Evolutionary conservation across 2,329 filamentous ascomycete genomes (phyloP).

Genomic region (Cryphonectria naterciae): DNA sequence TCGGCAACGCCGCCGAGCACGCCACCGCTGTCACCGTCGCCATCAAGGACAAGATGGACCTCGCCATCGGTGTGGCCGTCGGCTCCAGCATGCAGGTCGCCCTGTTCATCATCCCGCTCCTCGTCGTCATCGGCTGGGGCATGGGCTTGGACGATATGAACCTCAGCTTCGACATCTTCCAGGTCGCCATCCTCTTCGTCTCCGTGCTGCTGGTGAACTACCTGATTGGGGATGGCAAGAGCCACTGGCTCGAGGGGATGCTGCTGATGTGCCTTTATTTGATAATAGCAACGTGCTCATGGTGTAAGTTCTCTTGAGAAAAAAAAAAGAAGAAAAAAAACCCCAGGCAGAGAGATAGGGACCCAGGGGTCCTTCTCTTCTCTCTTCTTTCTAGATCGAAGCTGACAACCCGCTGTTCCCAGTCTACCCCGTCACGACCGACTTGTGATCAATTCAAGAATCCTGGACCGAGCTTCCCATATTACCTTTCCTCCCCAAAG

Average conservation of each 20-base stretch:
- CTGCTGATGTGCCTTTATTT: conserved; percentile 77
- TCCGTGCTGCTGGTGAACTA: conserved; percentile 86
- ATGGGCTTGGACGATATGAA: conserved; percentile 75
- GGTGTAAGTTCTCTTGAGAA: conserved; percentile 52
- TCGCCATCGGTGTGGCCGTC: conserved; percentile 79
- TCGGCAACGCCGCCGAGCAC: conserved; percentile 84
- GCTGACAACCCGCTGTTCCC: not conserved
- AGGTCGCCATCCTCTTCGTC: conserved; percentile 83
- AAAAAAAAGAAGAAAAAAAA: too few species aligned
- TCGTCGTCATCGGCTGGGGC: conserved; percentile 79
- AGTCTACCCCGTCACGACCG: conserved; percentile 22
- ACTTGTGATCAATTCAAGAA: not conserved
- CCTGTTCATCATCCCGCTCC: conserved; percentile 75
- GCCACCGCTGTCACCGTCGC: conserved; percentile 80
- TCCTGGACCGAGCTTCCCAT: not conserved
- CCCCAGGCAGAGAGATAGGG: too few species aligned
- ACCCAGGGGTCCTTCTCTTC: too few species aligned
- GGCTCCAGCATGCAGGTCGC: conserved; percentile 82
- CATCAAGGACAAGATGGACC: conserved; percentile 83
- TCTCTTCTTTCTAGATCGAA: not conserved
- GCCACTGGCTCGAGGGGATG: conserved; percentile 80
- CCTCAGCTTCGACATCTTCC: conserved; percentile 85
- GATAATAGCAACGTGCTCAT: conserved; percentile 74
- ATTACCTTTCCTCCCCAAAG: not conserved
- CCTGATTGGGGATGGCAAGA: conserved; percentile 79